A percentile compares a stretch with the other conserved stretches of the same genome.
Evolutionary conservation across 148 eudicot species (phyloP).

Genomic region (Vaccinium macrocarpon): DNA sequence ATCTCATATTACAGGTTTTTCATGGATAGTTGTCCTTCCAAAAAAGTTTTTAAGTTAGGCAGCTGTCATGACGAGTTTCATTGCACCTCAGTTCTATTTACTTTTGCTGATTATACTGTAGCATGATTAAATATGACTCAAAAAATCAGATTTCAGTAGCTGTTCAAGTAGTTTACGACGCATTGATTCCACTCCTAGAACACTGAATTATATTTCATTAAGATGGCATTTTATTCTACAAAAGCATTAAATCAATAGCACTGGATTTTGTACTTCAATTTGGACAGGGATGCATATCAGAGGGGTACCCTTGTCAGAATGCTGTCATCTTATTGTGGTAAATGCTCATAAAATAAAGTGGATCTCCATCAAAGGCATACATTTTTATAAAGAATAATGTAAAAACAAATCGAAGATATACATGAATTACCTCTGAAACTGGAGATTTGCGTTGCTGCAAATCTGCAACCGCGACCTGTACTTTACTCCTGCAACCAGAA

Average conservation of each 20-base stretch:
- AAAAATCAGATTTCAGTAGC: neutral
- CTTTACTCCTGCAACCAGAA: conserved; percentile 73
- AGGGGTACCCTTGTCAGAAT: neutral
- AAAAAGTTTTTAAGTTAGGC: neutral
- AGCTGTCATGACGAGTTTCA: neutral
- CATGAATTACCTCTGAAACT: conserved; percentile 52
- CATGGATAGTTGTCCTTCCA: neutral
- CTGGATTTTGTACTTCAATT: neutral
- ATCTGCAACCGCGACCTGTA: conserved; percentile 54
- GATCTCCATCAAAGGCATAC: neutral
- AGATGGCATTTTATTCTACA: neutral
- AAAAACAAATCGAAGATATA: neutral
- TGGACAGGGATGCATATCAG: neutral
- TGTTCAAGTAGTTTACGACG: conserved; percentile 3
- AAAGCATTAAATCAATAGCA: neutral
- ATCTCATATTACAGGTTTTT: neutral
- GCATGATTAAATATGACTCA: neutral
- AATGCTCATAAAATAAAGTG: neutral
- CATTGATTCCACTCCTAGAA: neutral
- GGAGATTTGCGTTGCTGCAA: conserved; percentile 63
- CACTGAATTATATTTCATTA: neutral
- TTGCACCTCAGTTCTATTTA: neutral
- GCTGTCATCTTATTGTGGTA: neutral
- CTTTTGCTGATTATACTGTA: neutral
- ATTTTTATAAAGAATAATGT: neutral